Evolutionary conservation across 1,139 yeast species (phyloP).

Genomic region (Scheffersomyces lignicola): DNA sequence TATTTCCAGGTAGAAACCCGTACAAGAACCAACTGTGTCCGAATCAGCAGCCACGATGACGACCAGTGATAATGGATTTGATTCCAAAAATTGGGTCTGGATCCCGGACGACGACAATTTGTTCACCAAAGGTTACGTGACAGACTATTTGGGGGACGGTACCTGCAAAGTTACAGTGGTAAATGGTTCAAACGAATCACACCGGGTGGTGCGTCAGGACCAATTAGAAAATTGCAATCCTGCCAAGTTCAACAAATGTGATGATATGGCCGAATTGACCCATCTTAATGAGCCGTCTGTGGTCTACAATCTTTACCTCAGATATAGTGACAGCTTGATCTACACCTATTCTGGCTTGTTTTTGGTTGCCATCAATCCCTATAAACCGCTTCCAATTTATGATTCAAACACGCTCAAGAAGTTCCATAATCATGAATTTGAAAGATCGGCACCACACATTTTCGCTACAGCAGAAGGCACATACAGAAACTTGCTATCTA

Average conservation of each 20-base stretch:
- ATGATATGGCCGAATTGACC: slow-evolving; percentile 95
- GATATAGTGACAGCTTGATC: slow-evolving; percentile 78
- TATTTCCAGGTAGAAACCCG: too few species aligned
- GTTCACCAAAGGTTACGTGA: slow-evolving; percentile 69
- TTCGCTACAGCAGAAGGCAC: slow-evolving; percentile 91
- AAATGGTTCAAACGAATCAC: slow-evolving; percentile 43
- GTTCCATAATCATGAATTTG: slow-evolving; percentile 50
- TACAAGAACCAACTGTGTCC: too few species aligned
- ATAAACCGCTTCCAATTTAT: slow-evolving; percentile 75
- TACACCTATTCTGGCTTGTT: slow-evolving; percentile 82
- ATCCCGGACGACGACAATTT: slow-evolving; percentile 60
- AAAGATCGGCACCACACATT: slow-evolving; percentile 76
- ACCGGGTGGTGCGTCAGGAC: slow-evolving; percentile 38
- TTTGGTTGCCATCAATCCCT: slow-evolving; percentile 94
- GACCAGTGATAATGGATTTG: neutral
- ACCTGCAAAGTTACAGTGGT: slow-evolving; percentile 53
- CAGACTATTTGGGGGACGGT: slow-evolving; percentile 52
- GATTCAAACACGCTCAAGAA: slow-evolving; percentile 54
- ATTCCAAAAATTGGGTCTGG: slow-evolving; percentile 17
- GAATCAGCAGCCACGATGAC: too few species aligned
- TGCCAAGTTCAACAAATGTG: slow-evolving; percentile 84
- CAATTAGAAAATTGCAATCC: slow-evolving; percentile 78
- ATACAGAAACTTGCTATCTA: slow-evolving; percentile 68
- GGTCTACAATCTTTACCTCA: slow-evolving; percentile 70
- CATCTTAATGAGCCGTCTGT: slow-evolving; percentile 95